Base-by-base conservation (phyloP, 768 basidiomycete species). In the Serpula lacrymans region DNA sequence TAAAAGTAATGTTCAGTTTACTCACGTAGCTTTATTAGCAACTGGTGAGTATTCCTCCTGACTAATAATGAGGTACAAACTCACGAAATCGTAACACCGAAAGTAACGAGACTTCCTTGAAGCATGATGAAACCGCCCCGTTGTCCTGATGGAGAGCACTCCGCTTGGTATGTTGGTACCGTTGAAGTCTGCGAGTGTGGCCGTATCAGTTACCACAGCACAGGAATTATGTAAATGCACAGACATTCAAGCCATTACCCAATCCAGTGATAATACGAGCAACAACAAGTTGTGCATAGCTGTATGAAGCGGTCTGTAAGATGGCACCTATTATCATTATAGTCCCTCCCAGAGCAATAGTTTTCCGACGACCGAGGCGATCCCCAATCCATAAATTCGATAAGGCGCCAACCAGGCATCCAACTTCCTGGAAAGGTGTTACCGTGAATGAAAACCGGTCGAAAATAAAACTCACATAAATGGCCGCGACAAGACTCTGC, bases 311-410 rank as follows among this genome's bases (percentile, higher is more conserved):
- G 10, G 74, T 55, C 51, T 83, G 80, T 9, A 83, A 61, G 41
- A 81, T 76, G 6, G 79, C 79, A 5, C 82, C 82, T 25, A 77
- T 62, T 34, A 78, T 71, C 75, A 82, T 82, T 37, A 82, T 68
- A 18, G 72, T 51, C 7, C 75, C 75, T 16, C 82, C 83, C 9
- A 80, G 42, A 27, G 71, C 60, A 21, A 84, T 84, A 2, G 79
- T 77, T 34, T 65, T 68, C 26, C 77, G 70, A 37, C 82, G 70
- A 4, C 82, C 82, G 2, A 83, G 62, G 34, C 58, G 57, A 59
- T 85, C 82, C 6, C 81, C 68, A 17, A 82, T 54, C 74, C 77
- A 69, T 3, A 84, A 59, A 40, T 80, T 84, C 1, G 76, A 77
- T 28, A 85, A 52, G 4, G 82, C 80, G 5, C 83, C 83, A n/a